Conservation (phyloP, 306 rosid species). For the Acmispon strigosus region DNA sequence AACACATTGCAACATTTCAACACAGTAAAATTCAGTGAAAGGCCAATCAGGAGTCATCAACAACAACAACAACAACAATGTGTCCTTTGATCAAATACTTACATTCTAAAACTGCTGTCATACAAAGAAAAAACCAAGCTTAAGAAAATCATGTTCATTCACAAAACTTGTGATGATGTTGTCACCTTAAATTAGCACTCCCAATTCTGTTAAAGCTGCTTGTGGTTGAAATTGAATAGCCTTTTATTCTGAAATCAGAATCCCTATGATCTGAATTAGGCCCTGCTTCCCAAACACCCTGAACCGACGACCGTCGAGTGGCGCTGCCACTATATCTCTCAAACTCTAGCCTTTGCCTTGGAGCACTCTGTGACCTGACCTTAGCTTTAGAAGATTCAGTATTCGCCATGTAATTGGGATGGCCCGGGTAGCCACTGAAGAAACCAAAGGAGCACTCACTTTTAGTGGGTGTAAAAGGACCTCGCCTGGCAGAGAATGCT, state of each 20-base stretch:
- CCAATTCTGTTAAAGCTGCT: conserved; percentile 41
- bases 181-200: conserved; percentile 49
- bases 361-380: conserved; percentile 92
- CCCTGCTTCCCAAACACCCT: conserved; percentile 50
- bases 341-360: conserved; percentile 78
- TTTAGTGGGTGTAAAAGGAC: conserved; percentile 64
- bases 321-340: conserved; percentile 39
- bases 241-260: conserved; percentile 35
- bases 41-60: neutral
- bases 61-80: neutral
- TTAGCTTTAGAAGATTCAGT: conserved; percentile 84
- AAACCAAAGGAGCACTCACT: conserved; percentile 73
- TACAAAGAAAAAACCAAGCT: conserved; percentile 10
- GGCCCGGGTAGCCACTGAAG: conserved; percentile 44
- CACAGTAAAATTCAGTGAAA: neutral
- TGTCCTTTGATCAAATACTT: conserved; percentile 31
- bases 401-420: conserved; percentile 88
- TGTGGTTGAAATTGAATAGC: conserved; percentile 25
- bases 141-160: neutral
- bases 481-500: conserved; percentile 49
- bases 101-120: conserved; percentile 28
- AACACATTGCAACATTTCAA: conserved; percentile 3
- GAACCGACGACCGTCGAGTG: conserved; percentile 32
- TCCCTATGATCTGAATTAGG: conserved; percentile 37
- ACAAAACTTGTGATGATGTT: conserved; percentile 14